Evolutionary conservation across 768 basidiomycete species (phyloP), one percentile per base, ranked within the genome.

Genomic region (Mycena kentingensis): DNA sequence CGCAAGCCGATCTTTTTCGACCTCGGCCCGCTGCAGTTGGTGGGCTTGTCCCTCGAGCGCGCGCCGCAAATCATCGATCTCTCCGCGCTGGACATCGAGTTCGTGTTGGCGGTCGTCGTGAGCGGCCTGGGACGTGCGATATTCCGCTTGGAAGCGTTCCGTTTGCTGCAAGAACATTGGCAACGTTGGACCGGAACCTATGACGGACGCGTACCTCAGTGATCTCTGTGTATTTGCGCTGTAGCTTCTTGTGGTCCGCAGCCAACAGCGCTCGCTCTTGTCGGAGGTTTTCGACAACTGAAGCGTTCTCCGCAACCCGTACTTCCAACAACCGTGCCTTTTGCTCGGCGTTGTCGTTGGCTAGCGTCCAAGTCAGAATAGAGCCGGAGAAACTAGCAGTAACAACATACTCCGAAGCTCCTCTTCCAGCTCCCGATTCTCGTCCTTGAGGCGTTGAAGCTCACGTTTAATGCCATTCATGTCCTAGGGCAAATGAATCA

Each of bases 381-480:
- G 16, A 26, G 27, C 16, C 11, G 13, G n/a, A 29, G 11, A 37
- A 15, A 19, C 12, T 21, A 32, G 7, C 16, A 25, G 16, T 29
- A 6, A 18, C 12, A 12, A 29, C 79, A 24, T 64, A 88, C 90
- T 77, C 70, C 87, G 79, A 37, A 92, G 75, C 52, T 93, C 89
- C 42, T 72, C 76, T 66, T 92, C 90, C 24, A 93, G 73, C 18
- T 82, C 81, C 22, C 82, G 77, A 57, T 87, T 92, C 61, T 90
- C 85, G 52, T 83, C 80, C 68, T 90, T 93, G 67, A 82, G 73
- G 49, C 75, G 77, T 37, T 85, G 81, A 6, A 92, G 67, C 28
- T 93, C 84, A 12, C 77, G 67, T 57, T 82, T 85, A 36, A 93
- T 80, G 45, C 86, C 87, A 22, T 87, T 82, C 81, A 93, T 90